These are phyloP conservation scores for Hymenoscyphus linearis DNA, from an alignment of 2,329 filamentous ascomycete genomes.

Conservation along the genomic window DNA sequence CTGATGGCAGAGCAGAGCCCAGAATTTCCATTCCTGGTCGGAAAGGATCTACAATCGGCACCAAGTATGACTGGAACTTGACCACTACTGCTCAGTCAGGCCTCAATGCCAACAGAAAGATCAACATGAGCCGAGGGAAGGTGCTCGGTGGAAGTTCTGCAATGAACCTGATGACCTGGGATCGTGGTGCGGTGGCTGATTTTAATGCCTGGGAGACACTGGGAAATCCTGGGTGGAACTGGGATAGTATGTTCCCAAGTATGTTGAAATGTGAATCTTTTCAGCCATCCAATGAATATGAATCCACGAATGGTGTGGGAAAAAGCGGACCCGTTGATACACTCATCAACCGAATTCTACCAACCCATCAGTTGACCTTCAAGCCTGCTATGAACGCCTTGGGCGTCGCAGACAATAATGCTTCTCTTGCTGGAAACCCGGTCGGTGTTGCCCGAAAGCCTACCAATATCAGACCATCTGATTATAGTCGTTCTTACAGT, in stretches of 20 bases:
- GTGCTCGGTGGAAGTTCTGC: slow-evolving; percentile 35
- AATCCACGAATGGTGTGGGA: slow-evolving; percentile 31
- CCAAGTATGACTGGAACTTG: slow-evolving; percentile 39
- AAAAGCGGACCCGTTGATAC: slow-evolving; percentile 34
- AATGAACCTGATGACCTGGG: slow-evolving; percentile 29
- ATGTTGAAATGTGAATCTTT: slow-evolving; percentile 19
- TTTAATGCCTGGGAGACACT: slow-evolving; percentile 39
- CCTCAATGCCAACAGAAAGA: slow-evolving; percentile 18
- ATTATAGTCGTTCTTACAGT: slow-evolving; percentile 45
- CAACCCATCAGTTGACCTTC: slow-evolving; percentile 39
- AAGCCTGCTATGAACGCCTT: slow-evolving; percentile 42
- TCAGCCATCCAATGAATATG: slow-evolving; percentile 11
- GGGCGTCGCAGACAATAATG: slow-evolving; percentile 37
- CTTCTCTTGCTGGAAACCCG: slow-evolving; percentile 45
- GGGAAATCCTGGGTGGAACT: slow-evolving; percentile 40
- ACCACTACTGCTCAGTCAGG: slow-evolving; percentile 33
- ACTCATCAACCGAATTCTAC: slow-evolving; percentile 39
- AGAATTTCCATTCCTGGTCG: slow-evolving; percentile 36
- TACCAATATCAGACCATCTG: slow-evolving; percentile 42
- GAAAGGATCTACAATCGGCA: slow-evolving; percentile 31
- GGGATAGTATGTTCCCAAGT: slow-evolving; percentile 31
- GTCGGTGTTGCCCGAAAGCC: slow-evolving; percentile 47
- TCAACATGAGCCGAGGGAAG: slow-evolving; percentile 15
- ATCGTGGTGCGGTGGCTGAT: slow-evolving; percentile 18
- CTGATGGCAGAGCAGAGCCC: slow-evolving; percentile 31